Conservation (phyloP, 495 filamentous ascomycete genomes). For the Penicillium steckii region DNA sequence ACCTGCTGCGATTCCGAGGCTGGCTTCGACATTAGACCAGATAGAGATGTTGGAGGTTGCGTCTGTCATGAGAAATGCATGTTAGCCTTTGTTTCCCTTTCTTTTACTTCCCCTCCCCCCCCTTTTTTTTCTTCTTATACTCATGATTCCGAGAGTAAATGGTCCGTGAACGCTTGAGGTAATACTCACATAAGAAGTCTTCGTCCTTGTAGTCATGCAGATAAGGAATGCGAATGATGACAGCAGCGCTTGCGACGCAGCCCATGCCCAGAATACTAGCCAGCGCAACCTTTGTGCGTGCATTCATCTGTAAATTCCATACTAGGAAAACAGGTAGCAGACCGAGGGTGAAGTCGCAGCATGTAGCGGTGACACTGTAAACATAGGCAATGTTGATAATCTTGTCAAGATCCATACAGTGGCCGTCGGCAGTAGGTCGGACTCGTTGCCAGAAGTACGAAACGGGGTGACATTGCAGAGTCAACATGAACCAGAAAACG, state of each 20-base stretch:
- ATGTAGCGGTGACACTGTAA: slow-evolving; percentile 41
- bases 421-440: slow-evolving; percentile 19
- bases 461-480: slow-evolving; percentile 43
- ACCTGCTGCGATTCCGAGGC: slow-evolving; percentile 47
- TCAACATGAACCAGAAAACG: slow-evolving; percentile 40
- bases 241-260: slow-evolving; percentile 39
- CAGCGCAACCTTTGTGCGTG: slow-evolving; percentile 34
- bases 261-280: slow-evolving; percentile 41
- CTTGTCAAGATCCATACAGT: slow-evolving; percentile 30
- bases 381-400: slow-evolving; percentile 38
- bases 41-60: slow-evolving; percentile 44
- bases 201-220: slow-evolving; percentile 15
- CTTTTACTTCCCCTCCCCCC: no score
- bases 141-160: not conserved
- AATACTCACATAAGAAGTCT: slow-evolving; percentile 18
- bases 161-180: not conserved
- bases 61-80: slow-evolving; percentile 18
- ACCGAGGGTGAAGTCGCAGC: slow-evolving; percentile 42
- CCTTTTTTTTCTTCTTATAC: not conserved
- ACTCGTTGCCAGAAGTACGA: slow-evolving; percentile 38
- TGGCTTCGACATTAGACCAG: slow-evolving; percentile 47
- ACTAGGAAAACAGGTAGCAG: slow-evolving; percentile 36
- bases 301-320: slow-evolving; percentile 40
- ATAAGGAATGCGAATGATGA: slow-evolving; percentile 37
- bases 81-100: slow-evolving; percentile 9